A percentile compares a stretch with the other conserved stretches of the same genome.
These are phyloP conservation scores for Xylaria hypoxylon DNA, from an alignment of 2,329 filamentous ascomycete genomes.

Conservation along the genomic window DNA sequence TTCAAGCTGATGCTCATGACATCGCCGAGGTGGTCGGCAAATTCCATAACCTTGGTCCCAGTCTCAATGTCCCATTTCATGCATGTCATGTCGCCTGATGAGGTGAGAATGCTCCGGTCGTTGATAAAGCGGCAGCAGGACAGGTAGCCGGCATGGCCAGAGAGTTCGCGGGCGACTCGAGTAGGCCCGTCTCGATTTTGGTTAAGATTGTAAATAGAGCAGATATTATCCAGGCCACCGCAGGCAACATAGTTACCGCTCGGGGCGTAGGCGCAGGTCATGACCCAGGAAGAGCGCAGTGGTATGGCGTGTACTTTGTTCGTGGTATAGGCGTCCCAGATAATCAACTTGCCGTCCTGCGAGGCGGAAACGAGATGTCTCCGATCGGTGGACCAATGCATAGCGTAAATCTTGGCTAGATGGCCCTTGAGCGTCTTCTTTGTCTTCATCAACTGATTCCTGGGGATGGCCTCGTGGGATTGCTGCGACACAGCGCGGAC, in stretches of 20 bases:
- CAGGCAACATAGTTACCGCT: constrained; percentile 99
- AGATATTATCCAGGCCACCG: constrained; percentile 98
- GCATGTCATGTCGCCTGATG: constrained; percentile 99
- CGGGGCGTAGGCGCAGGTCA: constrained; percentile 99
- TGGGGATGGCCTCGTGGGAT: constrained; percentile 90
- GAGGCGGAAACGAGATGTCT: constrained; percentile 97
- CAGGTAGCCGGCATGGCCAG: constrained; percentile 95
- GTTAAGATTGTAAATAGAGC: constrained; percentile 99
- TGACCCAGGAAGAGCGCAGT: constrained; percentile 97
- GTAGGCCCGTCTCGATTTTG: constrained; percentile 95
- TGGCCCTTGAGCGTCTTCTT: constrained; percentile 97
- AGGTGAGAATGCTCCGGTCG: constrained; percentile 96
- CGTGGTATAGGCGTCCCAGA: constrained; percentile 99
- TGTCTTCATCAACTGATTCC: constrained; percentile 94
- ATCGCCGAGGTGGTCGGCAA: constrained; percentile 96
- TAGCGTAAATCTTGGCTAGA: constrained; percentile 98
- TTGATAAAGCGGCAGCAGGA: constrained; percentile 99
- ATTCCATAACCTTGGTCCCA: constrained; percentile 96
- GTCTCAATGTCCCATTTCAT: constrained; percentile 99
- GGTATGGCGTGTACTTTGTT: constrained; percentile 99
- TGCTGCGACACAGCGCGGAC: constrained; percentile 93
- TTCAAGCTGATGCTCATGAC: constrained; percentile 99
- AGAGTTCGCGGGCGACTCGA: constrained; percentile 93
- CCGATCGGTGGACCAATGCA: constrained; percentile 99
- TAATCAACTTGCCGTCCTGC: constrained; percentile 99